Conservation (phyloP, 345 rosid species). For the Odontarrhena argentea region DNA sequence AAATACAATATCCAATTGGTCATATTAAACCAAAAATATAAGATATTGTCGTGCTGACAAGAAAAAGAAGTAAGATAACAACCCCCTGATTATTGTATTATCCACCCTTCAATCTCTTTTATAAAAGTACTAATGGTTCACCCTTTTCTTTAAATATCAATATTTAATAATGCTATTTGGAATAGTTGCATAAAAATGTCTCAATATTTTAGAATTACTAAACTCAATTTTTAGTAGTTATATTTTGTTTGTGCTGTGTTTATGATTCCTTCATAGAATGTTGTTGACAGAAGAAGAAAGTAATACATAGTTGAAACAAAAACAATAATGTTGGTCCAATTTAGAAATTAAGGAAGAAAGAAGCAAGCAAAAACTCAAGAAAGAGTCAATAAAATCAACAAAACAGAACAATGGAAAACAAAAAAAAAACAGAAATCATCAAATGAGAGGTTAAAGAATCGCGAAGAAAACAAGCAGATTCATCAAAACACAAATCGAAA, state of each 20-base stretch:
- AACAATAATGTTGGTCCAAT: conserved; percentile 21
- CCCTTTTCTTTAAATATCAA: too few relatives aligned
- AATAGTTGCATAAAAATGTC: too few relatives aligned
- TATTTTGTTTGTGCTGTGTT: conserved; percentile 1
- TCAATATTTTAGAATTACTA: too few relatives aligned
- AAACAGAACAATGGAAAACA: background rate
- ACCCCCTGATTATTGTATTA: background rate
- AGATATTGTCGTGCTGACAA: background rate
- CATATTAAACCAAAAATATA: background rate
- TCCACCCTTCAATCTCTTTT: background rate
- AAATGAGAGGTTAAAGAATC: background rate
- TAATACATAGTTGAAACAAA: conserved; percentile 19
- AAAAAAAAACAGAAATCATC: background rate
- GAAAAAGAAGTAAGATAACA: background rate
- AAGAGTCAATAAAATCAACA: conserved; percentile 8
- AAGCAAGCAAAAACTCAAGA: background rate
- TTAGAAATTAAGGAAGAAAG: background rate
- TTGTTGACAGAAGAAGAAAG: background rate
- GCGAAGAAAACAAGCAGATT: conserved; percentile 30
- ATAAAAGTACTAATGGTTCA: background rate
- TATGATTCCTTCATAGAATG: background rate
- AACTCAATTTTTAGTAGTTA: background rate
- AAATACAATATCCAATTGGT: background rate
- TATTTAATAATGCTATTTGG: too few relatives aligned
- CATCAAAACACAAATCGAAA: conserved; percentile 18